Evolutionary conservation across 768 basidiomycete genomes (phyloP), one percentile per base, ranked within the genome.

Genomic region (Rhodotorula babjevae): DNA sequence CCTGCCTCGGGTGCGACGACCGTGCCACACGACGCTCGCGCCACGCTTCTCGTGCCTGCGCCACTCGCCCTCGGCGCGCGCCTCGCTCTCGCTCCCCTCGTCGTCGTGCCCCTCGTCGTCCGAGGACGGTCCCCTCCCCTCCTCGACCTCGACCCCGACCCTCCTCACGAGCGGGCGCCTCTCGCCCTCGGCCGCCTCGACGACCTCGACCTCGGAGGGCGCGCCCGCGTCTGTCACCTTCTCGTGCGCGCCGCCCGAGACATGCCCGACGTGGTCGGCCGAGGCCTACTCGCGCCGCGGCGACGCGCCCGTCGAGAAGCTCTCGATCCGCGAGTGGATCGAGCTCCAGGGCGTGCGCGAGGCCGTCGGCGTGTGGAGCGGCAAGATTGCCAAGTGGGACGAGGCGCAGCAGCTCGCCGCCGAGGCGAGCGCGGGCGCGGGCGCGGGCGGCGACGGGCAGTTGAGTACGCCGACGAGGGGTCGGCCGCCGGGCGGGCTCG

Each of bases 311-410:
- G 73, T 74, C 46, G 73, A 74, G 66, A 74, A 74, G 59, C 59
- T 74, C 46, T 70, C 68, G 58, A 67, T 74, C n/a, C 57, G 63
- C 33, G 73, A 74, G 47, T 70, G 65, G 69, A 71, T 74, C 65
- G 73, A 74, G 66, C 63, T 74, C n/a, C 65, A 67, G 47, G 65
- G 68, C 61, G 73, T 74, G 15, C 56, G 73, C 10, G 68, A 69
- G 46, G 73, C 73, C 31, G 68, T 74, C 21, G 73, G 73, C 19
- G 57, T 74, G 21, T 74, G 73, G 73, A 69, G 68, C 44, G 73
- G 73, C 12, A 63, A 63, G 57, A 69, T 74, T 50, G 56, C 44
- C 27, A 69, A 66, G 52, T 69, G 73, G 73, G 73, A 74, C 40
- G 44, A 57, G 33, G 56, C 16, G 11, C 18, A 23, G 31, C 3